These are phyloP conservation scores for Pachysandra terminalis DNA, from an alignment of 164 flowering plant species.

Conservation along the genomic window DNA sequence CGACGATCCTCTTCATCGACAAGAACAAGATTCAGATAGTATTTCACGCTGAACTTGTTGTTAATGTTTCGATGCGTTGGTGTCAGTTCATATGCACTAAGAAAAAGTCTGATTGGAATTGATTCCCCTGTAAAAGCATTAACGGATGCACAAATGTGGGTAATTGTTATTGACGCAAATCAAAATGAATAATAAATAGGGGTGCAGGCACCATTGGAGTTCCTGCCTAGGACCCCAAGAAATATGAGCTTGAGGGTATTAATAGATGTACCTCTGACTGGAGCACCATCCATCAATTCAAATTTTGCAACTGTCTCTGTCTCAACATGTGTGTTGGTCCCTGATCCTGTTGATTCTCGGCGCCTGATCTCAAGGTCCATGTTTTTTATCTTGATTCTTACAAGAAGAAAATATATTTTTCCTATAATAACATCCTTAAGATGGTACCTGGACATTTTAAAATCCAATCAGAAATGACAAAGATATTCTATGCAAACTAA, in stretches of 20 bases:
- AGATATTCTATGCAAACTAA: not conserved
- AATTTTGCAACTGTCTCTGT: constrained; percentile 93
- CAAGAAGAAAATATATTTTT: constrained; percentile 91
- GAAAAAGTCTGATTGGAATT: constrained; percentile 29
- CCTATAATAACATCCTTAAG: constrained; percentile 92
- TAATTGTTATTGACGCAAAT: not conserved
- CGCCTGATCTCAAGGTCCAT: constrained; percentile 98
- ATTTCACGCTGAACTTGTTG: constrained; percentile 30
- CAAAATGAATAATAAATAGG: not conserved
- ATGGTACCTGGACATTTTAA: constrained; percentile 66
- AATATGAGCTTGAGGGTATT: too few relatives aligned
- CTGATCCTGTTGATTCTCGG: constrained; percentile 96
- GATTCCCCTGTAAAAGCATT: constrained; percentile 24
- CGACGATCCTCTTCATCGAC: constrained; percentile 31
- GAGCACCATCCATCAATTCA: constrained; percentile 98
- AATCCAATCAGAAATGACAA: constrained; percentile 11
- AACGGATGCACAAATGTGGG: not conserved
- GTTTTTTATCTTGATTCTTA: constrained; percentile 87
- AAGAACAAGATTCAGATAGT: constrained; percentile 30
- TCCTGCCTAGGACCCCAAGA: too few relatives aligned
- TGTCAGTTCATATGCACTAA: constrained; percentile 28
- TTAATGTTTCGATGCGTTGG: constrained; percentile 28
- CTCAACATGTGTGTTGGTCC: constrained; percentile 90
- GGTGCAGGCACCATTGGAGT: too few relatives aligned
- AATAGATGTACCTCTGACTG: constrained; percentile 71